Conservation (phyloP, 305 asterid species). For the Rubia balearica region DNA sequence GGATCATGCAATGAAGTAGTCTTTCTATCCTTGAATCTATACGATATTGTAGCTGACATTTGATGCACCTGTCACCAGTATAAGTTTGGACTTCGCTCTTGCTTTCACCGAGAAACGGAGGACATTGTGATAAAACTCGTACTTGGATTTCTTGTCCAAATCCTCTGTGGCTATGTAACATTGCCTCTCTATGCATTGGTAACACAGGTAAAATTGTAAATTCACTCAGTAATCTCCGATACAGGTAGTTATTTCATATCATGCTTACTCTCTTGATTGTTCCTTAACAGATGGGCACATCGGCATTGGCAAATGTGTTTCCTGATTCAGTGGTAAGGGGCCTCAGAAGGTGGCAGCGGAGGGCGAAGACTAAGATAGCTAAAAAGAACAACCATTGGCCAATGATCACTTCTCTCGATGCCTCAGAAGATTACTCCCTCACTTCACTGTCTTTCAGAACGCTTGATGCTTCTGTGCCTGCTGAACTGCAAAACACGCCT, state of each 20-base stretch:
- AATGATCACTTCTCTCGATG: slow-evolving; percentile 25
- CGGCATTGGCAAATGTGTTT: slow-evolving; percentile 39
- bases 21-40: not conserved
- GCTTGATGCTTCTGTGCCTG: slow-evolving; percentile 32
- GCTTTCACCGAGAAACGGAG: slow-evolving; percentile 57
- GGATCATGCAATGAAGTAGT: not conserved
- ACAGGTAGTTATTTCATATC: not conserved
- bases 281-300: slow-evolving; percentile 53
- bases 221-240: not conserved
- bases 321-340: slow-evolving; percentile 42
- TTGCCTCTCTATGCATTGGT: slow-evolving; percentile 65
- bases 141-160: slow-evolving; percentile 49
- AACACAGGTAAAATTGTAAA: slow-evolving; percentile 39
- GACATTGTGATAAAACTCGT: slow-evolving; percentile 47
- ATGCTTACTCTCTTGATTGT: not conserved
- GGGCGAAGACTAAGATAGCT: slow-evolving; percentile 51
- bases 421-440: slow-evolving; percentile 29
- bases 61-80: slow-evolving; percentile 32
- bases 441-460: slow-evolving; percentile 34
- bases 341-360: slow-evolving; percentile 48
- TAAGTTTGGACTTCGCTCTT: slow-evolving; percentile 50
- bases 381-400: slow-evolving; percentile 19
- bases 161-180: slow-evolving; percentile 69
- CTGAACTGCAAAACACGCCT: slow-evolving; percentile 26
- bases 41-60: not conserved